A percentile compares a stretch with the other conserved stretches of the same genome.
phyloP scores from a whole-genome alignment of 306 rosid species.

The Medicago lupulina region DNA sequence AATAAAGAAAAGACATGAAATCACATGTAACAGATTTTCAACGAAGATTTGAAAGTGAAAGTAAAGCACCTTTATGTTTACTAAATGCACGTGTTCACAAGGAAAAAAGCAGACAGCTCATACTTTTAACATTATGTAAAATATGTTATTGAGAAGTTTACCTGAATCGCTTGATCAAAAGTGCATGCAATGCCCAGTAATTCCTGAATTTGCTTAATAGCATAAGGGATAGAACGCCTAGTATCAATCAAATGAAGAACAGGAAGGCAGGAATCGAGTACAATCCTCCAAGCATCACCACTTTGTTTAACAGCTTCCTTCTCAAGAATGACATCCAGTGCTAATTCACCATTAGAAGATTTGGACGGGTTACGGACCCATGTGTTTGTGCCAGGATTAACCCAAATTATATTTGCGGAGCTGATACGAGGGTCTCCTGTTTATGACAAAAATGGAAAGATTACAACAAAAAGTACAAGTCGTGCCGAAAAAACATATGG shows the following conservation, averaged over 20 bases:
- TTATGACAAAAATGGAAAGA: conserved; percentile 23
- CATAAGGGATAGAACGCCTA: conserved; percentile 83
- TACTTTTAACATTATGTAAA: background rate
- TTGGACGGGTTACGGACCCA: conserved; percentile 72
- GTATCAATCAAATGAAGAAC: conserved; percentile 89
- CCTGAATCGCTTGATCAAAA: conserved; percentile 91
- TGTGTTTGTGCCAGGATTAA: conserved; percentile 73
- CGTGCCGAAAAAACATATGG: no score
- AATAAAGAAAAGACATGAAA: conserved; percentile 13
- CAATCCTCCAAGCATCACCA: conserved; percentile 98
- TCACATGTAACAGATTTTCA: background rate
- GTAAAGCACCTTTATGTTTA: conserved; percentile 9
- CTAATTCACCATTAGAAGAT: conserved; percentile 79
- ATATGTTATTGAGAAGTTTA: conserved; percentile 16
- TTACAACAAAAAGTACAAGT: background rate
- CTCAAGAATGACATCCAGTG: conserved; percentile 77
- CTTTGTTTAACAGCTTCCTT: conserved; percentile 71
- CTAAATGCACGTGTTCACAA: conserved; percentile 9
- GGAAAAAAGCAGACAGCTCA: conserved; percentile 4
- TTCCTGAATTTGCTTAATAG: conserved; percentile 84
- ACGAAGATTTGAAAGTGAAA: conserved; percentile 14
- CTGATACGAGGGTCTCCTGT: conserved; percentile 83
- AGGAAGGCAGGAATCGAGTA: conserved; percentile 86
- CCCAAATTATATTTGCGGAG: conserved; percentile 83
- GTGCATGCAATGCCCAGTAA: conserved; percentile 85